Evolutionary conservation across 208 protist genomes (phyloP), one percentile per base, ranked within the genome.

Genomic region (Acanthamoeba culbertsoni): DNA sequence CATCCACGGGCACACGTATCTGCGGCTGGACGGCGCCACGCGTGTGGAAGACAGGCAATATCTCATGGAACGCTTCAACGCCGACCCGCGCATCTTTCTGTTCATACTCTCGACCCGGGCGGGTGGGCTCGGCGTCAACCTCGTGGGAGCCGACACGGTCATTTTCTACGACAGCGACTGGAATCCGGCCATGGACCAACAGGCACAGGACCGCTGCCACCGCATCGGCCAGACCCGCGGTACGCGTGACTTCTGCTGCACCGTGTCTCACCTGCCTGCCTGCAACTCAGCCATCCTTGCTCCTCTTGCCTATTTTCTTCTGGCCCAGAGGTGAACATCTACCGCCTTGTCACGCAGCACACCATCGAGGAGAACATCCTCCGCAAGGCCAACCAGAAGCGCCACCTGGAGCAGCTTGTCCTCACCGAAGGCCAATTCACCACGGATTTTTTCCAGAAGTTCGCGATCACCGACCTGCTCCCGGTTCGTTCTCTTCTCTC

Each of bases 151-250:
- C 10, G 99, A 99, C 95, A 99, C 98, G 26, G 99, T 99, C 55
- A 99, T 99, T 43, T 99, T 99, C 94, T 99, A 99, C 95, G 99
- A 99, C 96, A 98, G 95, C 40, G 99, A 99, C 95, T 99, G 99
- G 99, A 99, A 99, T 96, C 99, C 99, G 1, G 98, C 99, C 33
- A 99, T 99, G 97, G 99, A 99, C 94, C 95, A 98, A 51, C 98
- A 99, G n/a, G 99, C 99, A 28, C 98, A 99, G 95, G 99, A 99
- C 93, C 96, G 99, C 53, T 98, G 98, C 93, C 99, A 99, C 93
- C 97, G 99, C 82, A 99, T 99, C 79, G 99, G 99, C n/a, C 99
- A 99, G 93, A 99, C 98, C 0, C 96, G 98, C 51, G 51, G 51
- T 59, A 59, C 16, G 23, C 23, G 14, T 23, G 14, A 14, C 23